Conservation (phyloP, 2,329 filamentous ascomycete genomes). For the Neoarthrinium moseri region DNA sequence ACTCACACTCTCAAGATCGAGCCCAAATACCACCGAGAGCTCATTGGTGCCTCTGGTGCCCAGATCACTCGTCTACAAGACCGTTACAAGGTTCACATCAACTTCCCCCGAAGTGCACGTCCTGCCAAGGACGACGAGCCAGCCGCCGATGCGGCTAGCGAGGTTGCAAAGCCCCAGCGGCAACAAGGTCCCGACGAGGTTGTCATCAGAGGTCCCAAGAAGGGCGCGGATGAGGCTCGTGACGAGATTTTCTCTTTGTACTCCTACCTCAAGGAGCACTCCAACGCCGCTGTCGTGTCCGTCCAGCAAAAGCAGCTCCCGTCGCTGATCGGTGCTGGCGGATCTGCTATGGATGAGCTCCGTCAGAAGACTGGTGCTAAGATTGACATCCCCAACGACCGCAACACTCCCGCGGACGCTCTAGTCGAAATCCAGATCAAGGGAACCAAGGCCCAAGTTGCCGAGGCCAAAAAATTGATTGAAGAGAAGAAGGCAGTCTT, state of each 20-base stretch:
- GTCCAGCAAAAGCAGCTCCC: slow-evolving; percentile 91
- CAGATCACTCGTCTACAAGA: slow-evolving; percentile 92
- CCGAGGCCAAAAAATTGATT: slow-evolving; percentile 86
- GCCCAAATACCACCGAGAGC: slow-evolving; percentile 87
- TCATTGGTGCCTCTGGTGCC: slow-evolving; percentile 84
- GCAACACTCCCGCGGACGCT: slow-evolving; percentile 65
- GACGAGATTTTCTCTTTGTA: slow-evolving; percentile 87
- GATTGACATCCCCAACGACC: slow-evolving; percentile 85
- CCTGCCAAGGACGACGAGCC: slow-evolving; percentile 67
- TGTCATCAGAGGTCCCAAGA: slow-evolving; percentile 84
- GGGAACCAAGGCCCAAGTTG: slow-evolving; percentile 87
- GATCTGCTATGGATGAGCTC: slow-evolving; percentile 86
- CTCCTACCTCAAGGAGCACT: slow-evolving; percentile 89
- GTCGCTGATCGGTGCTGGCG: slow-evolving; percentile 89
- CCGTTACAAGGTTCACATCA: slow-evolving; percentile 90
- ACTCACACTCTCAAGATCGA: slow-evolving; percentile 87
- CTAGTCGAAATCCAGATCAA: slow-evolving; percentile 87
- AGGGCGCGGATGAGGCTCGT: slow-evolving; percentile 86
- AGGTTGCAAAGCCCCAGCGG: slow-evolving; percentile 62
- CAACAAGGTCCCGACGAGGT: slow-evolving; percentile 87
- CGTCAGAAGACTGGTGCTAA: slow-evolving; percentile 81
- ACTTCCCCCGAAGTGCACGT: slow-evolving; percentile 77
- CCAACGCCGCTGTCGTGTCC: slow-evolving; percentile 73
- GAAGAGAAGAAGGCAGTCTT: slow-evolving; percentile 85
- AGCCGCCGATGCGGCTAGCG: slow-evolving; percentile 66